Percentiles rank a stretch among this genome's conserved stretches.
Conservation (phyloP, 2,329 filamentous ascomycete genomes). For the Sarocladium oryzae region DNA sequence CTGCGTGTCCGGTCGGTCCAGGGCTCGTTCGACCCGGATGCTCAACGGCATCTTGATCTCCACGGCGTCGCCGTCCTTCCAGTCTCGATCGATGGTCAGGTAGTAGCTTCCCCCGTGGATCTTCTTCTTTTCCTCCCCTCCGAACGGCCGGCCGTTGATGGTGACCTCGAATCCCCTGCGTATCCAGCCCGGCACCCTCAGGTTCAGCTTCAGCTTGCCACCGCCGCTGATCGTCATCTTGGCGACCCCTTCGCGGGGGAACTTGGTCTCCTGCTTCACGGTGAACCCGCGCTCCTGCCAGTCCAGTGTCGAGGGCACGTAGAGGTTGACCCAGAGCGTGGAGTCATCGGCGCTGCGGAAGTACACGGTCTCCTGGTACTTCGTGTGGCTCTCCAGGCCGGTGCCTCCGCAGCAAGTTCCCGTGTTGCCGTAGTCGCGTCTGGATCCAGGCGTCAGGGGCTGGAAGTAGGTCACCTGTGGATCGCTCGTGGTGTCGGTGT, state of each 20-base stretch:
- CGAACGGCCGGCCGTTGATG: constrained; percentile 21
- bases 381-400: constrained; percentile 27
- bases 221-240: constrained; percentile 22
- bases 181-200: constrained; percentile 24
- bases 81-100: constrained; percentile 21
- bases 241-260: constrained; percentile 20
- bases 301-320: constrained; percentile 22
- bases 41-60: constrained; percentile 24
- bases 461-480: constrained; percentile 27
- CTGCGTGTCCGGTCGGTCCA: constrained; percentile 26
- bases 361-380: constrained; percentile 28
- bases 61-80: constrained; percentile 22
- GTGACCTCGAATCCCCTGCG: constrained; percentile 20
- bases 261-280: constrained; percentile 22
- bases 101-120: constrained; percentile 25
- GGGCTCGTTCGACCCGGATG: constrained; percentile 22
- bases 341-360: constrained; percentile 24
- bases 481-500: constrained; percentile 16
- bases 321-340: constrained; percentile 26
- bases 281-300: constrained; percentile 23
- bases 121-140: constrained; percentile 7
- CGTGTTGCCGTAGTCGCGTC: constrained; percentile 24
- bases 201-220: constrained; percentile 23
- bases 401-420: constrained; percentile 27
- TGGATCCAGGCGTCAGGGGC: constrained; percentile 20